These are phyloP conservation scores for Podospora pseudoanserina DNA, from an alignment of 495 filamentous ascomycete genomes.

Conservation along the genomic window DNA sequence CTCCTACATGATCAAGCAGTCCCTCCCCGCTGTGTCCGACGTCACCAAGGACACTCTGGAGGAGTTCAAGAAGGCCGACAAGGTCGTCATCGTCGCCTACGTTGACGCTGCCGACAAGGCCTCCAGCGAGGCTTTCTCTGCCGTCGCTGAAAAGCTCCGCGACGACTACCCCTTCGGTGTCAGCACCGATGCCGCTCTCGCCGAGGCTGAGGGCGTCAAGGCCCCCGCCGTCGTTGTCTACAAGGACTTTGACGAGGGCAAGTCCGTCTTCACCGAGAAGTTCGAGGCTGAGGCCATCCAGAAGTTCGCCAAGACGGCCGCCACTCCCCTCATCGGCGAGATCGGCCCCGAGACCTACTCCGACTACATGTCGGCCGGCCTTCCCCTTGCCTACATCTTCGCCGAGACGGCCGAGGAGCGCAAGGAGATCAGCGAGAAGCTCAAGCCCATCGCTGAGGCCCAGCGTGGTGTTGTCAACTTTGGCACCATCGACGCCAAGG, in stretches of 20 bases:
- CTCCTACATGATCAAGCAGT: conserved; percentile 99
- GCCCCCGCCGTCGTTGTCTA: conserved; percentile 88
- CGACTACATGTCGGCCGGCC: conserved; percentile 90
- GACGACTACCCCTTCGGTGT: conserved; percentile 92
- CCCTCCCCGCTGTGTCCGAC: conserved; percentile 83
- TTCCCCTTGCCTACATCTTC: conserved; percentile 97
- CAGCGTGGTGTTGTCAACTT: conserved; percentile 89
- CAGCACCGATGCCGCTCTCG: conserved; percentile 74
- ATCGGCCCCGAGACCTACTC: conserved; percentile 97
- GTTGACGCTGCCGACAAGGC: conserved; percentile 79
- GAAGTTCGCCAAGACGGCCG: conserved; percentile 76
- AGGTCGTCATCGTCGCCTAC: conserved; percentile 91
- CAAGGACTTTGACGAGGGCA: conserved; percentile 98
- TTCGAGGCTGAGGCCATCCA: conserved; percentile 73
- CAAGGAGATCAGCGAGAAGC: conserved; percentile 61
- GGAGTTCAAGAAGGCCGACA: conserved; percentile 97
- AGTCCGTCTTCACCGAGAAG: conserved; percentile 73
- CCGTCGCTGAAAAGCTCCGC: conserved; percentile 76
- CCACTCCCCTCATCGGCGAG: conserved; percentile 91
- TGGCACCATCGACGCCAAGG: conserved; percentile 93
- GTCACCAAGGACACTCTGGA: conserved; percentile 76
- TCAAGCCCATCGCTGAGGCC: conserved; percentile 64
- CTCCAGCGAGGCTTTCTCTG: conserved; percentile 73
- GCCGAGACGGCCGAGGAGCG: conserved; percentile 90
- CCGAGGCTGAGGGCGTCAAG: conserved; percentile 83